Evolutionary conservation across 495 filamentous ascomycete genomes (phyloP), one percentile per base, ranked within the genome.

Genomic region (Aspergillus homomorphus): DNA sequence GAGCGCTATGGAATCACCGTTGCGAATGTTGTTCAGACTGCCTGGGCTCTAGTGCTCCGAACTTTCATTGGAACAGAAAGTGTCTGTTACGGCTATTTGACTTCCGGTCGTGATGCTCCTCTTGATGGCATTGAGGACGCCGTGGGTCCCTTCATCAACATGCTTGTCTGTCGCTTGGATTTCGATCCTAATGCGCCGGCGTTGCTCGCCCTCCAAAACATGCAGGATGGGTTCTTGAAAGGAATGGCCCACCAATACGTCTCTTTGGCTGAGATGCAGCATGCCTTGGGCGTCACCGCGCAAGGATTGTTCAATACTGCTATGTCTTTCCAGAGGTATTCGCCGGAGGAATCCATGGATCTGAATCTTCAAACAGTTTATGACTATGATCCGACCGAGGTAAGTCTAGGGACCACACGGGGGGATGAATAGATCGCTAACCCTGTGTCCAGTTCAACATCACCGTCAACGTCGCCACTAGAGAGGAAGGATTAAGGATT

Each of bases 41-140:
- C 58, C 1, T 80, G 78, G 78, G 76, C 65, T 23, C 42, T 80
- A 3, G 70, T 78, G 6, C 64, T 80, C 12, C 64, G 69, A 28
- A 61, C 53, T 2, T 78, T 75, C 57, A 76, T 73, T 4, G 65
- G 66, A 10, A 65, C 68, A 1, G 65, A 75, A 16, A 63, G 73
- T 21, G 66, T 79, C 7, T 70, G 69, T 43, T 82, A 80, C 55
- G 77, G 77, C 1, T 70, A 67, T 45, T 45, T 69, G 19, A 51
- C 57, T 16, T 59, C 66, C 12, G 64, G 66, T 14, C 68, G 72
- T 7, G 71, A 77, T 55, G 58, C 66, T 12, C 67, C 68, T 1
- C 26, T 79, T 12, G 46, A 60, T 20, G 67, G 67, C 19, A 61
- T 73, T 10, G 50, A 69, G 9, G 59, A 73, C 20, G 65, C 67